Base-by-base conservation (phyloP, 345 rosid genomes). In the Acer negundo region DNA sequence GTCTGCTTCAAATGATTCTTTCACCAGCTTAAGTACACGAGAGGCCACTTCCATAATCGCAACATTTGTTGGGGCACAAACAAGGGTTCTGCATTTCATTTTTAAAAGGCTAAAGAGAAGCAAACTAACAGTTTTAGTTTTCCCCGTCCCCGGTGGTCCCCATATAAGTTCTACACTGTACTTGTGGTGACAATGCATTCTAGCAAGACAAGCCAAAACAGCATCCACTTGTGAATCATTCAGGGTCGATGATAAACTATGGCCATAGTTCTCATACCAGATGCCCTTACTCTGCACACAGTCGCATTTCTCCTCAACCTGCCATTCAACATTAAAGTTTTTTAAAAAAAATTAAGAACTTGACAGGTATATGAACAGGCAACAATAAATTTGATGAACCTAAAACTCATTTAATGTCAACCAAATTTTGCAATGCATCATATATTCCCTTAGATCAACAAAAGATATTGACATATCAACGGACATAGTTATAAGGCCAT, bases 121-220 rank as follows among this genome's bases (percentile, higher is more conserved):
- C 40, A 65, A 31, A 13, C 87, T 74, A 11, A 82, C 58, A 5
- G 84, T 85, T 77, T 80, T 86, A 7, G 92, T 89, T 75, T 89
- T 89, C 51, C 92, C 92, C 5, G 92, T 87, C 64, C 92, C 92
- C 0, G 89, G 88, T 1, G 88, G 89, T 7, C 92, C 92, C 90
- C 89, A 85, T 28, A 89, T 77, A 24, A 87, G 85, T 67, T 84
- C 81, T 49, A 89, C 80, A 16, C 58, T 12, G 3, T 80, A 66
- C 78, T 59, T 75, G 72, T 87, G 86, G 26, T 65, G 42, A 74
- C 85, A 83, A 19, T 49, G 35, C 19, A 67, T 20, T 73, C 67
- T 80, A 42, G 10, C 6, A 58, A 87, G 84, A 46, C 87, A 82
- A 19, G 67, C 56, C 7, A 51, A 59, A 20, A 84, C 51, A 7